Conservation (phyloP, 2,329 filamentous ascomycete species). For the Plenodomus lindquistii region DNA sequence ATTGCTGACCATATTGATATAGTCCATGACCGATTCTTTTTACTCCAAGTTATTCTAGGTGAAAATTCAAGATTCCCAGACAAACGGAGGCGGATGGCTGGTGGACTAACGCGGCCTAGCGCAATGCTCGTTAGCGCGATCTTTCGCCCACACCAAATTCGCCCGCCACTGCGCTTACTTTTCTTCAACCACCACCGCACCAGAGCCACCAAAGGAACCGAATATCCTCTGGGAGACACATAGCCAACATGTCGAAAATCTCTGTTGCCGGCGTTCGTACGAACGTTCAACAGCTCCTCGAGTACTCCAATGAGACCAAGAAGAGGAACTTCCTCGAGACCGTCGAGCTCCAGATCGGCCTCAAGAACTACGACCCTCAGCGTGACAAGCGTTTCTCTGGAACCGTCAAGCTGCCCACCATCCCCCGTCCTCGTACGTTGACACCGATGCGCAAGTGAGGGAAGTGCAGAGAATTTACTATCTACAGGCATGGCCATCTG, state of each 20-base stretch:
- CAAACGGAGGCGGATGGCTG: too few species aligned
- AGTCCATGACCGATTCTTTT: too few species aligned
- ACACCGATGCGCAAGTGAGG: background rate
- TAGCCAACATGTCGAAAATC: slow-evolving; percentile 75
- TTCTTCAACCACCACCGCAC: slow-evolving; percentile 36
- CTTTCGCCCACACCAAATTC: slow-evolving; percentile 2
- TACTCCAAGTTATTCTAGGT: too few species aligned
- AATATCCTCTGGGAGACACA: slow-evolving; percentile 55
- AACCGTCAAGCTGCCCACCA: slow-evolving; percentile 90
- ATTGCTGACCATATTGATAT: too few species aligned
- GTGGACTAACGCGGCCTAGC: slow-evolving; percentile 13
- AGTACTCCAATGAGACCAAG: slow-evolving; percentile 94
- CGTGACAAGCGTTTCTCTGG: slow-evolving; percentile 99
- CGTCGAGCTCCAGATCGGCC: slow-evolving; percentile 67
- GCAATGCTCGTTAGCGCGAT: slow-evolving; percentile 13
- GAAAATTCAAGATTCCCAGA: too few species aligned
- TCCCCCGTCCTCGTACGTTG: slow-evolving; percentile 69
- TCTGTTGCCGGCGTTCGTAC: slow-evolving; percentile 91
- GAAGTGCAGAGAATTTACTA: slow-evolving; percentile 10
- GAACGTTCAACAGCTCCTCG: slow-evolving; percentile 90
- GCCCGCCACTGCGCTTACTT: background rate
- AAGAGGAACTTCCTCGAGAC: slow-evolving; percentile 98
- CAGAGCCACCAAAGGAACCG: slow-evolving; percentile 46
- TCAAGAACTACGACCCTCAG: slow-evolving; percentile 72
- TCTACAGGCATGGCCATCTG: slow-evolving; percentile 48